Evolutionary conservation across 1,284 basidiomycete genomes (phyloP).

Genomic region (Puccinia coronata): DNA sequence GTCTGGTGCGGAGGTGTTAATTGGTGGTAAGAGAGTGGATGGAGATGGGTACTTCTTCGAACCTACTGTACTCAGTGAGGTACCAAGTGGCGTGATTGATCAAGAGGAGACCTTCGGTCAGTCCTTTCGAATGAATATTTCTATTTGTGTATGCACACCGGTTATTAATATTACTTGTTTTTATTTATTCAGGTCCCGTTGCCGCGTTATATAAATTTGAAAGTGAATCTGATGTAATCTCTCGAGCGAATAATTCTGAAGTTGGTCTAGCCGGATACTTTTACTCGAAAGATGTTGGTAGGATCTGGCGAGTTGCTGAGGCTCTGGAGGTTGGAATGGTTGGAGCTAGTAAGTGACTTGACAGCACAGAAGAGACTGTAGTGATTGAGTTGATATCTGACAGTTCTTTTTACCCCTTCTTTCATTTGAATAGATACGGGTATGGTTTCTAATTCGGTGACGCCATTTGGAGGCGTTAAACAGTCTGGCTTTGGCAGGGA

Average conservation of each 20-base stretch:
- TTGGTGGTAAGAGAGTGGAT: constrained; percentile 74
- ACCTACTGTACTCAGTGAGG: constrained; percentile 85
- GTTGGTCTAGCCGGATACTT: constrained; percentile 84
- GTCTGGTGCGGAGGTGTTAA: constrained; percentile 80
- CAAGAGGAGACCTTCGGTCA: constrained; percentile 81
- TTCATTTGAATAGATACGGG: constrained; percentile 66
- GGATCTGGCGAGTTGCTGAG: constrained; percentile 97
- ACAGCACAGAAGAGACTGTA: neutral
- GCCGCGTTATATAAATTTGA: constrained; percentile 72
- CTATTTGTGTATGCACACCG: constrained; percentile 54
- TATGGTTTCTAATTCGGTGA: constrained; percentile 72
- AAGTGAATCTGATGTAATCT: constrained; percentile 87
- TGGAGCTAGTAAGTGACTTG: constrained; percentile 62
- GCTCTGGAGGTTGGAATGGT: constrained; percentile 96
- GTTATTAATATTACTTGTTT: constrained; percentile 53
- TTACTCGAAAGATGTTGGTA: constrained; percentile 82
- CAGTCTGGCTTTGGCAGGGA: constrained; percentile 78
- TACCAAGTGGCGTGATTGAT: constrained; percentile 67
- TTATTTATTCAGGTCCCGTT: constrained; percentile 53
- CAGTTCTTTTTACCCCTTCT: neutral
- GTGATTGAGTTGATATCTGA: neutral
- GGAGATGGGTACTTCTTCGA: constrained; percentile 70
- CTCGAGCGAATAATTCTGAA: constrained; percentile 77
- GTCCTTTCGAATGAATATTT: no score
- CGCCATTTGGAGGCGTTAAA: constrained; percentile 92